Base-by-base conservation (phyloP, 371 early-diverging fungal genomes). In the Chytridium lagenaria region DNA sequence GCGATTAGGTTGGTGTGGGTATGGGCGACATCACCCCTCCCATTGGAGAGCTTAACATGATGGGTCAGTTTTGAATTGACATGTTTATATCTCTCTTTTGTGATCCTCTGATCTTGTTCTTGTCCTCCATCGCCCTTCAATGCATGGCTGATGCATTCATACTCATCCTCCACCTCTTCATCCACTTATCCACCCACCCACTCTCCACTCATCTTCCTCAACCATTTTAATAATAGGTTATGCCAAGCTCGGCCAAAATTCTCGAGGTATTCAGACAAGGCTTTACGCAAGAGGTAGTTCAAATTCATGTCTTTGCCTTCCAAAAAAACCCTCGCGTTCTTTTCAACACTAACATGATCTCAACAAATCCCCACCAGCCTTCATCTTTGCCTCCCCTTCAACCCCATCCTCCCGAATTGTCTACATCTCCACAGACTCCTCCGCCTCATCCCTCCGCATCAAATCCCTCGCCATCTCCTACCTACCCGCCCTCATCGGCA, bases 341-440 rank as follows among this genome's bases (percentile, higher is more conserved):
- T 52, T 26, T 52, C 55, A 12, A 44, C 19, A 7, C 12, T 44
- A 12, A 12, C 44, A 44, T 19, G 44, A 19, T 19, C 19, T 44
- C 44, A 12, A 19, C 44, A 12, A 12, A 12, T 7, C 44, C 44
- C 44, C 3, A 61, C 16, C 61, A 61, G 61, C 89, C 0, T 88
- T 85, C 70, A 83, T 87, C 31, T 78, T 90, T 22, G 77, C 81
- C 26, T 71, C 73, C 40, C 69, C 77, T 26, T 16, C 50, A 37
- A 38, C 73, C 22, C 69, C 80, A 1, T 26, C 39, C 51, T 68
- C 72, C 1, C 83, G 90, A 16, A 68, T 86, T 1, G 88, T 86
- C 1, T 88, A 81, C 77, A 88, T 90, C 22, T 85, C 84, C 33
- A 74, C 85, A 0, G 91, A 90, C 69, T 79, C 82, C 0, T 84